phyloP scores from a whole-genome alignment of 129 eudicot species.

The Flaveria sonorensis region DNA sequence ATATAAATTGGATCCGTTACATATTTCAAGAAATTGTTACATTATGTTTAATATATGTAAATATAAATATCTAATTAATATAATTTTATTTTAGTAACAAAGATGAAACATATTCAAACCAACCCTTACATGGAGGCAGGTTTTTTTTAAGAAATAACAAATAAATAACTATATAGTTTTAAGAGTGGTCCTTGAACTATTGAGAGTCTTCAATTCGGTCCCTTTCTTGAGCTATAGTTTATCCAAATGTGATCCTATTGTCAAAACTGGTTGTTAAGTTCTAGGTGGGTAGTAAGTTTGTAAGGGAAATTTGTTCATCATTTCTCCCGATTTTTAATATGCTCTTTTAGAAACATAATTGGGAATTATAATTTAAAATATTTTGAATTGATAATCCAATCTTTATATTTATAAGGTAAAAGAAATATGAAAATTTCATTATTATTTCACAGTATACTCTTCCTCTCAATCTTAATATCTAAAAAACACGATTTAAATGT shows the following conservation, averaged over 20 bases:
- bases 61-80: neutral
- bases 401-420: neutral
- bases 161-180: neutral
- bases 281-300: conserved; percentile 19
- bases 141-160: no score
- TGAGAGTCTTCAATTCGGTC: neutral
- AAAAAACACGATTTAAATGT: neutral
- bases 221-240: neutral
- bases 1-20: no score
- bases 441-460: neutral
- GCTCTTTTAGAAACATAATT: neutral
- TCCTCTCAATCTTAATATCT: neutral
- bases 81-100: no score
- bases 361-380: neutral
- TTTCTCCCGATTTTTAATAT: neutral
- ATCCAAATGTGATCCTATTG: neutral
- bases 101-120: neutral
- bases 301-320: conserved; percentile 2
- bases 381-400: neutral
- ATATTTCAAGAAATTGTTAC: no score
- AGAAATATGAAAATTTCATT: neutral
- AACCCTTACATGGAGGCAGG: neutral
- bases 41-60: neutral
- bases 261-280: conserved; percentile 12
- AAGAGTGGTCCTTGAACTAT: neutral